These are phyloP conservation scores for Cudoniella acicularis DNA, from an alignment of 495 filamentous ascomycete species.

Conservation along the genomic window DNA sequence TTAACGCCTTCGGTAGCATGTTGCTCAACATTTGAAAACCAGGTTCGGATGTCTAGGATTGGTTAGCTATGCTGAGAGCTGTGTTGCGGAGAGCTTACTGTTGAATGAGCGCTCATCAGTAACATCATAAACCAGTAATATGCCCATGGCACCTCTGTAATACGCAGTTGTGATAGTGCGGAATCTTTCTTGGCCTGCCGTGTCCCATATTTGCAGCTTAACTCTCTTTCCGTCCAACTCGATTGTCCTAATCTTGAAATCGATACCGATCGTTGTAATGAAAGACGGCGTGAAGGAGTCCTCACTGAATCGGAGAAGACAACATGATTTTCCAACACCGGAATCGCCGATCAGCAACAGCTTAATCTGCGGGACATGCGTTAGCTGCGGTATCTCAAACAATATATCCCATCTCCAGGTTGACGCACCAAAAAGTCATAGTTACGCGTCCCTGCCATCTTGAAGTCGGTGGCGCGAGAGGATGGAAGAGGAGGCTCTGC, in stretches of 20 bases:
- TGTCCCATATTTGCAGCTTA: constrained; percentile 99
- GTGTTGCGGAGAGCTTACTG: constrained; percentile 56
- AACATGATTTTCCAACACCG: constrained; percentile 97
- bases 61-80: constrained; percentile 6
- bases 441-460: constrained; percentile 95
- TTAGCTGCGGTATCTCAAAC: background rate
- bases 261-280: constrained; percentile 99
- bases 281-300: constrained; percentile 98
- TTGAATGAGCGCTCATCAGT: constrained; percentile 97
- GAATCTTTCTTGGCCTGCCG: constrained; percentile 96
- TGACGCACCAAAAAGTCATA: constrained; percentile 91
- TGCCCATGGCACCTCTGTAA: constrained; percentile 97
- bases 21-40: constrained; percentile 99
- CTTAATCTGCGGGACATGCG: constrained; percentile 70
- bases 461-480: constrained; percentile 10
- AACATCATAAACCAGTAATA: constrained; percentile 96
- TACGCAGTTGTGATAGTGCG: constrained; percentile 98
- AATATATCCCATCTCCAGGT: background rate
- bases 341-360: constrained; percentile 97
- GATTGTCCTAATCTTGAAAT: constrained; percentile 99
- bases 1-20: constrained; percentile 99
- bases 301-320: constrained; percentile 95
- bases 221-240: constrained; percentile 97
- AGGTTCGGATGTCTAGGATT: constrained; percentile 85
- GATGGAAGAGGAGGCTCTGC: background rate